Evolutionary conservation across 192 early-diverging fungal species (phyloP).

Genomic region (Linnemannia elongata): DNA sequence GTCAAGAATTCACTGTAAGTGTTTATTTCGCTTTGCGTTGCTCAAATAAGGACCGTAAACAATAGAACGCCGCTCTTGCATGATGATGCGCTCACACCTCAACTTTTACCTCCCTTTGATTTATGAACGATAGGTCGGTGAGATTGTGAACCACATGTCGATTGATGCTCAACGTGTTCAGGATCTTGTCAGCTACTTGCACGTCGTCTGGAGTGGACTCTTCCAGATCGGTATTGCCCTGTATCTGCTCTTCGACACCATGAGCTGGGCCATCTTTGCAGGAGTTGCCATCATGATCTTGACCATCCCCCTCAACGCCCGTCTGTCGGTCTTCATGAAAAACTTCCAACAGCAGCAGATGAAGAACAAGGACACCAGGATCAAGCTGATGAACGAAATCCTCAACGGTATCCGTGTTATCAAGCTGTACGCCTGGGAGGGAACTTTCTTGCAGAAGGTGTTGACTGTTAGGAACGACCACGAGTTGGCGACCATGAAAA

Average conservation of each 20-base stretch:
- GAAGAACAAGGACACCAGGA: conserved; percentile 77
- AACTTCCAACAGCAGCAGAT: conserved; percentile 85
- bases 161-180: conserved; percentile 76
- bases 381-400: conserved; percentile 76
- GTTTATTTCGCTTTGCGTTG: neutral
- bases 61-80: neutral
- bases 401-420: conserved; percentile 95
- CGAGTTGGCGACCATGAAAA: conserved; percentile 83
- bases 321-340: conserved; percentile 74
- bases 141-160: conserved; percentile 73
- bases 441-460: conserved; percentile 80
- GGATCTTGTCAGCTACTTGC: conserved; percentile 77
- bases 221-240: conserved; percentile 84
- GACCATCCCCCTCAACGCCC: conserved; percentile 83
- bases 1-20: conserved; percentile 83
- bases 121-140: conserved; percentile 38
- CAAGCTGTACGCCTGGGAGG: conserved; percentile 97
- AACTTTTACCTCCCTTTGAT: neutral
- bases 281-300: conserved; percentile 88
- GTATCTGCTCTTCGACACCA: conserved; percentile 82
- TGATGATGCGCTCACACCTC: neutral
- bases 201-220: conserved; percentile 82
- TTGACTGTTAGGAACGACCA: conserved; percentile 75
- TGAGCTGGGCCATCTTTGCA: conserved; percentile 87
- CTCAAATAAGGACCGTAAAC: conserved; percentile 53